Evolutionary conservation across 2,329 filamentous ascomycete species (phyloP).

Genomic region (Didymella pomorum): DNA sequence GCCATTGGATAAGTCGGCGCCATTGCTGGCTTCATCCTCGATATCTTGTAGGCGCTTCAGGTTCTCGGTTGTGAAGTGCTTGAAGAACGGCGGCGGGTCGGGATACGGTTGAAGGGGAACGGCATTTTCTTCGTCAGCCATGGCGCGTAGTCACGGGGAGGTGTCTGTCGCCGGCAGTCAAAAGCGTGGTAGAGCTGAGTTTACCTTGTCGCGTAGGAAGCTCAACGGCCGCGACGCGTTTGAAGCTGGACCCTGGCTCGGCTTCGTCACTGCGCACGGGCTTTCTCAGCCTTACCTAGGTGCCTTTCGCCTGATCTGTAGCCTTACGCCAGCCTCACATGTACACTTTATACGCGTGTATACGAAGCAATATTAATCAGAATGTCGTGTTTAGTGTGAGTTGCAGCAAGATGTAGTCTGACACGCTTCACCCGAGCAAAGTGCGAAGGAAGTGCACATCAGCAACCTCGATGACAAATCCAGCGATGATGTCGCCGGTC

Average conservation of each 20-base stretch:
- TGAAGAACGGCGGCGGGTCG: slow-evolving; percentile 88
- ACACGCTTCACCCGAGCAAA: background rate
- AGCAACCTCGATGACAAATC: slow-evolving; percentile 18
- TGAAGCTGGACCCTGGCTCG: slow-evolving; percentile 9
- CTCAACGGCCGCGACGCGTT: slow-evolving; percentile 5
- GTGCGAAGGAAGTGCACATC: slow-evolving; percentile 1
- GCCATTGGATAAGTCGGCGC: slow-evolving; percentile 26
- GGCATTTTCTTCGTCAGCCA: slow-evolving; percentile 33
- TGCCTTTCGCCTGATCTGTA: background rate
- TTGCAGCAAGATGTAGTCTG: background rate
- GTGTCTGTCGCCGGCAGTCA: background rate
- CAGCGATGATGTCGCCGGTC: slow-evolving; percentile 7
- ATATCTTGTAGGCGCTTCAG: slow-evolving; percentile 65
- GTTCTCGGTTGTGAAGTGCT: slow-evolving; percentile 82
- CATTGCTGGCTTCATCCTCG: slow-evolving; percentile 48
- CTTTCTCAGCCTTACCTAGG: background rate
- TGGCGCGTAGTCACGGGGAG: background rate
- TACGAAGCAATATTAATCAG: background rate
- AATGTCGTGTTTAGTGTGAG: background rate
- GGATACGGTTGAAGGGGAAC: slow-evolving; percentile 67
- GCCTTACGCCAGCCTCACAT: background rate
- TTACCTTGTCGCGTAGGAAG: slow-evolving; percentile 1
- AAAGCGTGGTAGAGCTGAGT: background rate
- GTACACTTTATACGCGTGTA: background rate
- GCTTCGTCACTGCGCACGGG: slow-evolving; percentile 3